Percentiles rank a stretch among this genome's conserved stretches.
These are phyloP conservation scores for Fusarium anthophilum DNA, from an alignment of 2,329 filamentous ascomycete species.

Conservation along the genomic window DNA sequence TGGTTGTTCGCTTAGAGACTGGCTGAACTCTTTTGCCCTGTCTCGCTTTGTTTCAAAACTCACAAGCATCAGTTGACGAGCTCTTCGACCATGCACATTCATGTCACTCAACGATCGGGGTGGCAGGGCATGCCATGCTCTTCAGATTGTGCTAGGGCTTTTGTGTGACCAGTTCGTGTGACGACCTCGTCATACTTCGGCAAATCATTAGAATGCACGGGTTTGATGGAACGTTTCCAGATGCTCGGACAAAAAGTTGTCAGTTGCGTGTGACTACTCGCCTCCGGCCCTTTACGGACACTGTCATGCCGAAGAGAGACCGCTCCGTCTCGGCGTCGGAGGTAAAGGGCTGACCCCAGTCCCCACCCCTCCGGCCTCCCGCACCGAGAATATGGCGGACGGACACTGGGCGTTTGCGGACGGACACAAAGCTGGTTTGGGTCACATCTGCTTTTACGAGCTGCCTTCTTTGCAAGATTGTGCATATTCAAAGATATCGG, in stretches of 20 bases:
- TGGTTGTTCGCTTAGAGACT: neutral
- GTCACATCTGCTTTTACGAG: constrained; percentile 3
- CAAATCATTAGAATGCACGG: constrained; percentile 21
- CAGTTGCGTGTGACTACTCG: constrained; percentile 21
- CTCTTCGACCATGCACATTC: constrained; percentile 1
- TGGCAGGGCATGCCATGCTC: neutral
- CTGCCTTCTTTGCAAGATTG: neutral
- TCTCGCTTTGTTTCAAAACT: constrained; percentile 5
- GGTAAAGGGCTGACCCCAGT: neutral
- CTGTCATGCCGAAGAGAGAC: constrained; percentile 28
- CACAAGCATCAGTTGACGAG: neutral
- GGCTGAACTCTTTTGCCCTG: constrained; percentile 14
- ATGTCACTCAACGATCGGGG: constrained; percentile 6
- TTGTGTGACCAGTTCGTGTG: constrained; percentile 12
- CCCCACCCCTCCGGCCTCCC: constrained; percentile 24
- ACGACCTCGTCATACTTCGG: constrained; percentile 23
- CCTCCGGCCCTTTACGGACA: constrained; percentile 32
- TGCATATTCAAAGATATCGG: neutral
- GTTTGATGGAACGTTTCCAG: constrained; percentile 38
- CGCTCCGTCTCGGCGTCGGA: constrained; percentile 33
- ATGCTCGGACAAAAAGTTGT: constrained; percentile 28
- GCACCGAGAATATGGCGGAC: constrained; percentile 25
- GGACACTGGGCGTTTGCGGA: constrained; percentile 20
- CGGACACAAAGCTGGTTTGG: constrained; percentile 17
- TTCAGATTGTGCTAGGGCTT: constrained; percentile 13